A percentile compares a stretch with the other conserved stretches of the same genome.
Evolutionary conservation across 1,284 basidiomycete genomes (phyloP).

Genomic region (Microbotryum saponariae): DNA sequence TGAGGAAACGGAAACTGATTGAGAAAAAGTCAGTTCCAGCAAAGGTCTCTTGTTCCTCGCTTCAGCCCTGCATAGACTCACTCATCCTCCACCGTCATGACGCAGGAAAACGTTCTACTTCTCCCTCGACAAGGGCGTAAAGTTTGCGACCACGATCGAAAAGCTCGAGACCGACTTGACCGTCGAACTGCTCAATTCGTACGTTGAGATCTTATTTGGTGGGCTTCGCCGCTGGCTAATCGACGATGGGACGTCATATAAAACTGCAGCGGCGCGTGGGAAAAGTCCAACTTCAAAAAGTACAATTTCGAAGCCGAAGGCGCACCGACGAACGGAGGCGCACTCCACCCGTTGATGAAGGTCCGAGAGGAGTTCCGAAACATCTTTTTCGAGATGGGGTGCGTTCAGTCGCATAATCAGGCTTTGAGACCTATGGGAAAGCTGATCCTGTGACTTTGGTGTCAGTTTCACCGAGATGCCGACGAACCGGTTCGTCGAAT

Average conservation of each 20-base stretch:
- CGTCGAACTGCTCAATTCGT: conserved; percentile 89
- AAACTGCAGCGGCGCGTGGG: conserved; percentile 70
- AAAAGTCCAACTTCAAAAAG: conserved; percentile 85
- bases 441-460: conserved; percentile 1
- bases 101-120: conserved; percentile 91
- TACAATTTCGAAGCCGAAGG: conserved; percentile 99
- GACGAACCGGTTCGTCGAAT: conserved; percentile 95
- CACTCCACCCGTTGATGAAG: conserved; percentile 92
- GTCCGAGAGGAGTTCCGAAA: conserved; percentile 96
- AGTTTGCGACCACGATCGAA: conserved; percentile 85
- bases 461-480: conserved; percentile 98
- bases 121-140: conserved; percentile 71
- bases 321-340: conserved; percentile 75
- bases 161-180: conserved; percentile 98
- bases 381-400: conserved; percentile 99
- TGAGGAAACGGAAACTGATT: conserved; percentile 83
- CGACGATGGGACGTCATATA: not conserved
- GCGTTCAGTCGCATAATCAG: conserved; percentile 31
- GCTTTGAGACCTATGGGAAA: not conserved
- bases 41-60: too few species aligned
- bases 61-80: not conserved
- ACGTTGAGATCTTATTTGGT: conserved; percentile 35
- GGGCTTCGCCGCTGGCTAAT: not conserved
- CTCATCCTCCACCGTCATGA: not conserved
- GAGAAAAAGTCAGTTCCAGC: conserved; percentile 40